Conservation (phyloP, 176 grass and related monocot species). For the Musa acuminata region DNA sequence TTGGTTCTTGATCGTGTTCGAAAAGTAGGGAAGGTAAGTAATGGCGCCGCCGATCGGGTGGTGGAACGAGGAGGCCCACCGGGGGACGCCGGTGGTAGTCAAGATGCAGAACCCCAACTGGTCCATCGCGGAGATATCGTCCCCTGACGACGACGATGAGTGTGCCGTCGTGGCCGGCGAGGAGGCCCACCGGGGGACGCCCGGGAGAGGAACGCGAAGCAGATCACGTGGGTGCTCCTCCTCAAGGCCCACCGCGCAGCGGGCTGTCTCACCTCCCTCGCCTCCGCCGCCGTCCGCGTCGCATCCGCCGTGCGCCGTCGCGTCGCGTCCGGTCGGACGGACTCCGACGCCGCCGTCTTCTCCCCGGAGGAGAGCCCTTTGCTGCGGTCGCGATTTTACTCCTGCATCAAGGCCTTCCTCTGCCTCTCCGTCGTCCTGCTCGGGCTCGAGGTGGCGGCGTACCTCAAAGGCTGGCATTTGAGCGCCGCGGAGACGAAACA, state of each 20-base stretch:
- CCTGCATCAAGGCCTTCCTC: conserved; percentile 39
- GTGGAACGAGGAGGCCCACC: conserved; percentile 37
- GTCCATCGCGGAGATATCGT: conserved; percentile 28
- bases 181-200: conserved; percentile 27
- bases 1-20: not conserved
- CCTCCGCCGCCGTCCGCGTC: conserved; percentile 33
- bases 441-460: conserved; percentile 30
- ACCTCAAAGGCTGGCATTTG: conserved; percentile 40
- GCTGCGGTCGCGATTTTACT: conserved; percentile 36
- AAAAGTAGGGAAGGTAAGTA: conserved; percentile 21
- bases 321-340: conserved; percentile 38
- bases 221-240: conserved; percentile 80
- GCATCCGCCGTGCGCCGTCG: conserved; percentile 35
- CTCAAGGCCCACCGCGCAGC: conserved; percentile 66
- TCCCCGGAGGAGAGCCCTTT: conserved; percentile 30
- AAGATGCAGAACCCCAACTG: conserved; percentile 79
- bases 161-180: not conserved
- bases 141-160: not conserved
- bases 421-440: conserved; percentile 30
- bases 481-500: conserved; percentile 14
- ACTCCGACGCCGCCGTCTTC: conserved; percentile 23
- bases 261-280: conserved; percentile 44
- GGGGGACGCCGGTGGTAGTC: conserved; percentile 41
- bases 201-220: conserved; percentile 62
- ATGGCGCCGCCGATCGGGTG: conserved; percentile 35